Evolutionary conservation across 75 land plant genomes (phyloP), one percentile per base, ranked within the genome.

Genomic region (Chamaecyparis obtusa): DNA sequence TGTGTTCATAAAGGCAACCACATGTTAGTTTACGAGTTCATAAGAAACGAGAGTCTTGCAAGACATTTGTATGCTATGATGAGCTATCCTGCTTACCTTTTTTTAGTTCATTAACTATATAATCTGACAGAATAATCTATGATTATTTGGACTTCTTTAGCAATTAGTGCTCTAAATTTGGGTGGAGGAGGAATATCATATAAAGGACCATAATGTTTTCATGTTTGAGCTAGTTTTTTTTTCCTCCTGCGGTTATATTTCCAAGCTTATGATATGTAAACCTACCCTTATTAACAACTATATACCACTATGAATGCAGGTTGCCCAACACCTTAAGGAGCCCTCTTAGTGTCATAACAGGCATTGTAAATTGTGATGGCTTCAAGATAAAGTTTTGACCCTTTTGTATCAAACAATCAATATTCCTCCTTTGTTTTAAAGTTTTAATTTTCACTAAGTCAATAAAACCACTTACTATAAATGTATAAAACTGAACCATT

Each of bases 311-410:
- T 81, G 10, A 27, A 36, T 41, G 46, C 90, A 97, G 99, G 98
- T 96, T 92, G 99, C 99, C 24, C 89, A 94, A 76, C 99, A 97
- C 88, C 97, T 96, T 10, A 98, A 97, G 88, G 99, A 39, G 41
- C 41, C 41, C 98, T 83, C 96, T 92, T 44, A 93, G 93, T 55
- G 99, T 97, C 35, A 98, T 97, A 19, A 97, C 99, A 69, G 99
- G 98, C 77, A 98, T 98, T 86, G 99, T 98, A 32, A 97, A 98
- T 4, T 98, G 99, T 91, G 99, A 96, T 14, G 99, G 99, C 37
- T 88, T 98, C 81, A 95, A 94, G 97, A 98, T 96, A 87, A 86
- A 89, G 27, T 46, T 35, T 43, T 46, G 41, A 88, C 6, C n/a
- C 33, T 43, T 37, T 57, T 83, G 49, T 48, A 71, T 33, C 36